Conservation (phyloP, 1,139 yeast genomes). For the Hyphopichia pseudoburtonii region DNA sequence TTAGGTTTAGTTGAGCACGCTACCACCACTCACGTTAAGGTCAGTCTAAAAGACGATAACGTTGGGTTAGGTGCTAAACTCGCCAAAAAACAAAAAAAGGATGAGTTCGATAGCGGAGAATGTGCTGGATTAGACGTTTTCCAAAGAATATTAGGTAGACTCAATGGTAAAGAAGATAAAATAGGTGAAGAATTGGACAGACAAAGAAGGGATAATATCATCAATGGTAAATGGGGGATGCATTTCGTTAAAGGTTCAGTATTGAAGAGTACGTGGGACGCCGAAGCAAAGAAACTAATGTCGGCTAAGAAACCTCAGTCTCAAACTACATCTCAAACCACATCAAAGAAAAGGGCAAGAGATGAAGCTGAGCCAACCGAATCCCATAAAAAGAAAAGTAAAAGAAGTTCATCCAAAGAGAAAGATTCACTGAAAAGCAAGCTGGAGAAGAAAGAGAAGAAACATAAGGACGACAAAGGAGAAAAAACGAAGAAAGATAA, state of each 20-base stretch:
- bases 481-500: conserved; percentile 26
- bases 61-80: conserved; percentile 84
- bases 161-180: conserved; percentile 72
- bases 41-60: conserved; percentile 75
- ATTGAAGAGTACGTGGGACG: conserved; percentile 80
- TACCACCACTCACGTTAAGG: conserved; percentile 78
- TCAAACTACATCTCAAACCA: conserved; percentile 5
- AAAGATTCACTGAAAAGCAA: conserved; percentile 18
- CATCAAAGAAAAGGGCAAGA: conserved; percentile 9
- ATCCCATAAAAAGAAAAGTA: conserved; percentile 21
- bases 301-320: conserved; percentile 1
- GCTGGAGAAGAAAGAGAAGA: conserved; percentile 21
- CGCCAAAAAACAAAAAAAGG: conserved; percentile 52
- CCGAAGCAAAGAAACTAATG: conserved; percentile 46
- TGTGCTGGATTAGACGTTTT: conserved; percentile 91
- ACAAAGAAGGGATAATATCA: conserved; percentile 63
- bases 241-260: conserved; percentile 84
- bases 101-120: conserved; percentile 73
- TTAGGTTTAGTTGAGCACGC: conserved; percentile 70
- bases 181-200: conserved; percentile 61
- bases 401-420: conserved; percentile 22
- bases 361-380: conserved; percentile 12
- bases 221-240: conserved; percentile 84
- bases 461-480: conserved; percentile 28
- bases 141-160: conserved; percentile 83